Percentiles rank a stretch among this genome's conserved stretches.
phyloP scores from a whole-genome alignment of 2,329 filamentous ascomycete species.

The Teratosphaeria viscida region DNA sequence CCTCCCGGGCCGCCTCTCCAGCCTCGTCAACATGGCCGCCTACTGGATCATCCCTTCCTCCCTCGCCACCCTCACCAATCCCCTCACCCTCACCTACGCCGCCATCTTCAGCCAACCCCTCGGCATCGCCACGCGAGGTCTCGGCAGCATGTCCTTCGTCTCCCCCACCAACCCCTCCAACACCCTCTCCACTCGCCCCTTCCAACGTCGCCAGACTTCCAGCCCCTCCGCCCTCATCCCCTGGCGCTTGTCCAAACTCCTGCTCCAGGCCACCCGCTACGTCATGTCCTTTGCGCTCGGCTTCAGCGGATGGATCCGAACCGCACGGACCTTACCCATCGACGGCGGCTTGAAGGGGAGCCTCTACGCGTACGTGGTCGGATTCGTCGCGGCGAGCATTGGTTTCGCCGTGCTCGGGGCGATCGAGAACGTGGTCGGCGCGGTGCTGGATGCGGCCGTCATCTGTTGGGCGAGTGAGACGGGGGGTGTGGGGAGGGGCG shows the following conservation, averaged over 20 bases:
- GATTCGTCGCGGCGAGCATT: slow-evolving; percentile 83
- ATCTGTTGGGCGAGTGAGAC: slow-evolving; percentile 93
- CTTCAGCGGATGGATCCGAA: slow-evolving; percentile 94
- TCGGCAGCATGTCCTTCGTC: slow-evolving; percentile 75
- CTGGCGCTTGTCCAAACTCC: slow-evolving; percentile 81
- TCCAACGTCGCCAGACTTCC: slow-evolving; percentile 13
- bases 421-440: slow-evolving; percentile 29
- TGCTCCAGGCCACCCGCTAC: slow-evolving; percentile 81
- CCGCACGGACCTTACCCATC: slow-evolving; percentile 66
- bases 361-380: slow-evolving; percentile 89
- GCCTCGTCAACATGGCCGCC: slow-evolving; percentile 57
- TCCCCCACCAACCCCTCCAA: slow-evolving; percentile 63
- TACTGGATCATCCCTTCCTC: slow-evolving; percentile 78
- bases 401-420: slow-evolving; percentile 75
- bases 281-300: slow-evolving; percentile 85
- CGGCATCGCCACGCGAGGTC: slow-evolving; percentile 62
- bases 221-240: slow-evolving; percentile 53
- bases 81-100: slow-evolving; percentile 81
- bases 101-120: slow-evolving; percentile 87
- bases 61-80: slow-evolving; percentile 77
- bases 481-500: slow-evolving; percentile 49
- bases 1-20: slow-evolving; percentile 65
- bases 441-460: slow-evolving; percentile 46
- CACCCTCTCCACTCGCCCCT: slow-evolving; percentile 36
- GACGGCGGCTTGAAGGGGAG: slow-evolving; percentile 55